phyloP scores from a whole-genome alignment of 768 basidiomycete genomes.

The Termitomyces eurrhizus region DNA sequence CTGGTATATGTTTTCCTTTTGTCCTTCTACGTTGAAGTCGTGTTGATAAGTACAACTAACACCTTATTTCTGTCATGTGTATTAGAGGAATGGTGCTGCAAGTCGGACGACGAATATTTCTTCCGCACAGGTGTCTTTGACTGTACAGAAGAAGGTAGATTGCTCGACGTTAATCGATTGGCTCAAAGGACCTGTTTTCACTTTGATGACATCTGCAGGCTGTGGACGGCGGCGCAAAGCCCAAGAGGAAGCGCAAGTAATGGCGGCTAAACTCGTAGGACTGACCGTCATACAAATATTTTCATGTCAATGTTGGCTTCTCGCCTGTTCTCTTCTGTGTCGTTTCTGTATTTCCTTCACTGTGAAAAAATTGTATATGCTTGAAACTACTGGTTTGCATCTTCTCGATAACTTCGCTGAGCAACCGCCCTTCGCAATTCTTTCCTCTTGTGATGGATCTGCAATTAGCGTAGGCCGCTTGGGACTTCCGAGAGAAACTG shows the following conservation, averaged over 20 bases:
- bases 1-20: conserved; percentile 9
- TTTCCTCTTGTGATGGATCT: too few species aligned
- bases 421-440: too few species aligned
- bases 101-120: neutral
- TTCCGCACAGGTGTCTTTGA: neutral
- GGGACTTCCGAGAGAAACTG: too few species aligned
- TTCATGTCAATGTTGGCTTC: neutral
- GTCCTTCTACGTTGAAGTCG: neutral
- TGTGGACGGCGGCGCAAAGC: conserved; percentile 1
- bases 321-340: neutral
- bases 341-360: neutral
- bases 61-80: neutral
- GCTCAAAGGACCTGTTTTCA: neutral
- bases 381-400: neutral
- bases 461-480: too few species aligned
- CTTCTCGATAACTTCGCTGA: neutral
- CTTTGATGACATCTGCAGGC: neutral
- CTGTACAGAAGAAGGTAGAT: conserved; percentile 7
- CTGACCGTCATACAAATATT: neutral
- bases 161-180: neutral
- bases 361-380: neutral
- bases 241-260: conserved; percentile 10
- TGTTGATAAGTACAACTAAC: neutral
- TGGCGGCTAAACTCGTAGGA: neutral
- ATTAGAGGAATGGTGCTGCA: neutral